A percentile compares a stretch with the other conserved stretches of the same genome.
Conservation (phyloP, 2,329 filamentous ascomycete species). For the Curvularia verruculosa region DNA sequence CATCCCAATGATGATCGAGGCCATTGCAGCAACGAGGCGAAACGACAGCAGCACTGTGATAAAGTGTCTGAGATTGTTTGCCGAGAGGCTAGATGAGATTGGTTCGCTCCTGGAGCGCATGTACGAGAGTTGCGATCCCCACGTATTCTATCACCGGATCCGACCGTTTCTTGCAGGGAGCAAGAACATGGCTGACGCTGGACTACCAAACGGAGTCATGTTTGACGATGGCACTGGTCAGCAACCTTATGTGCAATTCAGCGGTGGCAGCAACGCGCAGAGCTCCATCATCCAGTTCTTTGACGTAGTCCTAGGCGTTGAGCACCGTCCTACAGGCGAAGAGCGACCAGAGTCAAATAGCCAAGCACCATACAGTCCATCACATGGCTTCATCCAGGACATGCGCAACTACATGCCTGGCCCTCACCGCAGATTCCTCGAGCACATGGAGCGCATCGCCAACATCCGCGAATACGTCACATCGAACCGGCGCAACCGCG, state of each 20-base stretch:
- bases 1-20: conserved; percentile 85
- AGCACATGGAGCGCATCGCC: conserved; percentile 76
- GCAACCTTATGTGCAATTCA: conserved; percentile 77
- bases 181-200: conserved; percentile 97
- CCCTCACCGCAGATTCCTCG: conserved; percentile 84
- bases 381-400: conserved; percentile 91
- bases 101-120: conserved; percentile 80
- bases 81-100: conserved; percentile 86
- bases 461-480: conserved; percentile 89
- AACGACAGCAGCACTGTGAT: conserved; percentile 75
- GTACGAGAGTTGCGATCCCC: conserved; percentile 94
- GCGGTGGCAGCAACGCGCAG: conserved; percentile 94
- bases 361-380: conserved; percentile 55
- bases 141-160: conserved; percentile 94
- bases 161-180: conserved; percentile 94
- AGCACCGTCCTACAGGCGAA: conserved; percentile 87
- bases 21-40: conserved; percentile 77
- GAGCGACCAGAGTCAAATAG: conserved; percentile 57
- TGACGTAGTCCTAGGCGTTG: conserved; percentile 85
- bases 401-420: conserved; percentile 99
- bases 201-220: conserved; percentile 82
- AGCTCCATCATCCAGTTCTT: conserved; percentile 98
- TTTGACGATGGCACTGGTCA: conserved; percentile 81
- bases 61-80: conserved; percentile 77
- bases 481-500: conserved; percentile 63